phyloP scores from a whole-genome alignment of 768 basidiomycete species.

The Suillus alpinus region DNA sequence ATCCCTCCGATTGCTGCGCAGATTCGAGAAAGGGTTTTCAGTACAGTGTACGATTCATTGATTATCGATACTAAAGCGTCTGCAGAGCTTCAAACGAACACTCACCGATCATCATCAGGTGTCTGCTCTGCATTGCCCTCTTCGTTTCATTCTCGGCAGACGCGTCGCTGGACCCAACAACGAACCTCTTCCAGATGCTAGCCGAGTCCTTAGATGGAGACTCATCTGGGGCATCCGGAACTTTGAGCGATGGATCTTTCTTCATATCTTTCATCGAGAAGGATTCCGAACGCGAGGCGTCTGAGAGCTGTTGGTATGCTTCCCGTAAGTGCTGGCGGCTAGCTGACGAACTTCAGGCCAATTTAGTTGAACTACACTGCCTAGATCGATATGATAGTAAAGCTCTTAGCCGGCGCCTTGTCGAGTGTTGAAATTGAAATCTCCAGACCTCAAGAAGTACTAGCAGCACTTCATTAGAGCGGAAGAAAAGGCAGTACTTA shows the following conservation, averaged over 20 bases:
- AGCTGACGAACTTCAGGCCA: background rate
- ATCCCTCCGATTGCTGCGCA: constrained; percentile 51
- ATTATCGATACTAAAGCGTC: background rate
- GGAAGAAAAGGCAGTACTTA: background rate
- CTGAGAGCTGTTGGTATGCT: background rate
- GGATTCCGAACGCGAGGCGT: background rate
- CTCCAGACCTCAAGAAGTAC: no score
- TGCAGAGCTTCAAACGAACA: background rate
- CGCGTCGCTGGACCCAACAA: constrained; percentile 13
- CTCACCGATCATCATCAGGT: constrained; percentile 42
- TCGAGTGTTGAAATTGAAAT: background rate
- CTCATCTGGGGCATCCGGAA: background rate
- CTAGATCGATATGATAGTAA: background rate
- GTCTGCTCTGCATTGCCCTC: constrained; percentile 39
- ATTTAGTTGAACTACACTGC: background rate
- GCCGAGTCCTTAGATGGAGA: background rate
- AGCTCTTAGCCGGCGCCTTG: background rate
- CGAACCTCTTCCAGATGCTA: constrained; percentile 21
- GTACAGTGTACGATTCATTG: background rate
- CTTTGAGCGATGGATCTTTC: background rate
- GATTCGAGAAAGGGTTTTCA: background rate
- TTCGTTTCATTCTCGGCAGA: constrained; percentile 28
- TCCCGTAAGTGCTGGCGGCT: background rate
- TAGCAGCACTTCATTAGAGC: background rate
- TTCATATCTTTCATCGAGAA: background rate